These are phyloP conservation scores for Panus rudis DNA, from an alignment of 768 basidiomycete genomes.

Conservation along the genomic window DNA sequence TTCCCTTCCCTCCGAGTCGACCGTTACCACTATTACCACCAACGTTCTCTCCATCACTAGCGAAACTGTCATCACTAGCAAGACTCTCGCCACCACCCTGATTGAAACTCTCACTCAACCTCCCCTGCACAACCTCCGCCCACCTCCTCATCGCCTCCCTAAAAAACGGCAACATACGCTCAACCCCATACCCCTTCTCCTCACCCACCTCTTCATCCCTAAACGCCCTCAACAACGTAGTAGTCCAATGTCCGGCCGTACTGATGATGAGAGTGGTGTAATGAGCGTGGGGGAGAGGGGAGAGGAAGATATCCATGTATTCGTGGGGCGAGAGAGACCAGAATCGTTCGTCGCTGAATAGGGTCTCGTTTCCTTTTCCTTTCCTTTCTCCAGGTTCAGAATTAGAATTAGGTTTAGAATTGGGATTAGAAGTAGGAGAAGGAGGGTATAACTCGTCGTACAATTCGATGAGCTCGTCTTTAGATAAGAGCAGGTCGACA, in stretches of 20 bases:
- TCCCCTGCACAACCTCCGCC: constrained; percentile 44
- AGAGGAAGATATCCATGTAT: constrained; percentile 45
- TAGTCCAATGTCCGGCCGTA: constrained; percentile 69
- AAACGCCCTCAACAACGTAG: constrained; percentile 39
- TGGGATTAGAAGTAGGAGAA: constrained; percentile 13
- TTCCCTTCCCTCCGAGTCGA: constrained; percentile 16
- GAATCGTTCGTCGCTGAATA: constrained; percentile 49
- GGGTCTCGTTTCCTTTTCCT: constrained; percentile 24
- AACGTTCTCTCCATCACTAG: constrained; percentile 24
- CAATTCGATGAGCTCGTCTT: constrained; percentile 39
- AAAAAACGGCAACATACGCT: no score
- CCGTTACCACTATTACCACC: no score
- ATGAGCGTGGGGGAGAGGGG: constrained; percentile 39
- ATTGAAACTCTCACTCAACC: no score
- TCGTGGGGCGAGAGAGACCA: constrained; percentile 50
- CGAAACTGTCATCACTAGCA: no score
- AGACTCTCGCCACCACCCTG: no score
- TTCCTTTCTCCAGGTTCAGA: neutral
- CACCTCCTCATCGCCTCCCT: constrained; percentile 47
- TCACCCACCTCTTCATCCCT: constrained; percentile 31
- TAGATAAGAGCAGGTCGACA: constrained; percentile 49
- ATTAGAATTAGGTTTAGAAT: no score
- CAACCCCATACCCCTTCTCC: constrained; percentile 48
- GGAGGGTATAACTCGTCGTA: constrained; percentile 32
- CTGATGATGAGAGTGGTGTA: constrained; percentile 58